phyloP scores from a whole-genome alignment of 805 yeast genomes.

The Grigorovia jiainica region DNA sequence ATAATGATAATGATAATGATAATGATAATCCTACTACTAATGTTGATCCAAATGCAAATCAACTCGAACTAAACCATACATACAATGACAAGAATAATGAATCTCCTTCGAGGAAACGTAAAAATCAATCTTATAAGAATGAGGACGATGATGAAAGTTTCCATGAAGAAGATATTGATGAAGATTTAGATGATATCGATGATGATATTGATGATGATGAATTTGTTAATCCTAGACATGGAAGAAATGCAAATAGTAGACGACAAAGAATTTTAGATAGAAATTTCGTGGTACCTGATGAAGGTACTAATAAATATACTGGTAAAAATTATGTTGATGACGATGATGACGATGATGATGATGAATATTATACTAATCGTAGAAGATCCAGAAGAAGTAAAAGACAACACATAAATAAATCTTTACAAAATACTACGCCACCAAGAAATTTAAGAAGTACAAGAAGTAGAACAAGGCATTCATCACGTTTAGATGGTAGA shows the following conservation, averaged over 20 bases:
- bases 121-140: constrained; percentile 7
- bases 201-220: constrained; percentile 33
- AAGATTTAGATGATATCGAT: constrained; percentile 28
- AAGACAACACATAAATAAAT: constrained; percentile 1
- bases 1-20: constrained; percentile 12
- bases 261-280: constrained; percentile 12
- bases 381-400: constrained; percentile 7
- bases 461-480: background rate
- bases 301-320: constrained; percentile 22
- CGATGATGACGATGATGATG: constrained; percentile 14
- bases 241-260: constrained; percentile 3
- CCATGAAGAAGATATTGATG: constrained; percentile 27
- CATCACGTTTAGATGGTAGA: constrained; percentile 6
- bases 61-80: too few relatives aligned
- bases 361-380: constrained; percentile 7
- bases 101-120: constrained; percentile 1
- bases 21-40: constrained; percentile 6
- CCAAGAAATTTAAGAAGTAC: constrained; percentile 1
- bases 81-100: background rate
- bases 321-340: constrained; percentile 9
- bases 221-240: constrained; percentile 6
- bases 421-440: constrained; percentile 1
- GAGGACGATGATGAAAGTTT: constrained; percentile 28
- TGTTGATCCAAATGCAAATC: constrained; percentile 1
- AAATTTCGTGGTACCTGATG: constrained; percentile 24